Evolutionary conservation across 192 early-diverging fungal genomes (phyloP), one percentile per base, ranked within the genome.

Genomic region (Cetraspora pellucida): DNA sequence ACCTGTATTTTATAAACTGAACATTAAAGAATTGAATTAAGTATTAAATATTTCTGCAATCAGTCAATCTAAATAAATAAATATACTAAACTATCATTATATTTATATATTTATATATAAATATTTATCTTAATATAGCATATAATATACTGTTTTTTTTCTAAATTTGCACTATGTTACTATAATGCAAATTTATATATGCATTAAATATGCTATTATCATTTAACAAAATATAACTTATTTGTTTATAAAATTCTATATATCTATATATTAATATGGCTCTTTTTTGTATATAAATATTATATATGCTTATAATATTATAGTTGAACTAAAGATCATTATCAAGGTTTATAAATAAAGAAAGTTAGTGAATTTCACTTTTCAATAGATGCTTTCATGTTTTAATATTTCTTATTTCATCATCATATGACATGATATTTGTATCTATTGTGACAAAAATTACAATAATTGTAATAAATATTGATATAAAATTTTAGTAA

Each of bases 211-310:
- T 54, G 19, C 19, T 9, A 54, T n/a, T 8, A 54, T 8, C 8
- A 54, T 54, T 9, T 8, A 54, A 54, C 14, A 54, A 17, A 8
- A 2, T n/a, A 8, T 54, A 54, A 17, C 19, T 54, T 54, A 54
- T 54, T 54, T 54, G 50, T 54, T 54, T 54, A 9, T 54, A 54
- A 9, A 54, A 54, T 54, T 54, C 19, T 13, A 54, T 9, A n/a
- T 9, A 8, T 54, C 50, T 54, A 54, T 54, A 54, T 54, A 54
- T 54, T 9, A 54, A 54, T 2, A 8, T 9, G 19, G 50, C 50
- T 54, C 50, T 54, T 54, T 54, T 54, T 54, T 54, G 50, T n/a
- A 54, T 54, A 54, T 54, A 54, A 54, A 54, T 54, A 54, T 54
- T 8, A 54, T 54, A 54, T 54, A 9, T 8, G 19, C 50, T 17